Evolutionary conservation across 1,284 basidiomycete genomes (phyloP).

Genomic region (Xerocomus minutiporus): DNA sequence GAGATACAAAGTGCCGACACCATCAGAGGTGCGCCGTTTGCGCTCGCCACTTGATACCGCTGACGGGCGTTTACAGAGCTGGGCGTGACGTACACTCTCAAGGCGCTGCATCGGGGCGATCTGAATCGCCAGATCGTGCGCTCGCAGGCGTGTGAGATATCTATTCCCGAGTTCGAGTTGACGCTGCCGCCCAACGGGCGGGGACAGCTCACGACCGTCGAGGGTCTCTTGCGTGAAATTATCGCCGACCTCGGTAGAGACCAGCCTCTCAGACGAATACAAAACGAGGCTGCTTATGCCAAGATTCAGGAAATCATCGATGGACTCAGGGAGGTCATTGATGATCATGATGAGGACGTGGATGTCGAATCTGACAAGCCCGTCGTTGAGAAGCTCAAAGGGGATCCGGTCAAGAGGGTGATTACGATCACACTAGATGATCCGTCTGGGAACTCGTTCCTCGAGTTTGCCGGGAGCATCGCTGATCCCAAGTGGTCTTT

Average conservation of each 20-base stretch:
- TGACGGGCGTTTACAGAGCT: conserved; percentile 43
- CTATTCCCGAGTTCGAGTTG: conserved; percentile 85
- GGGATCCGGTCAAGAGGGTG: conserved; percentile 48
- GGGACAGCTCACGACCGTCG: conserved; percentile 94
- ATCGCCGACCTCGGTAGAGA: conserved; percentile 79
- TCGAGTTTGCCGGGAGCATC: conserved; percentile 79
- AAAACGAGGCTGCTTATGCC: conserved; percentile 71
- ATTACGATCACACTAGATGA: conserved; percentile 92
- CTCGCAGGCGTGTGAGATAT: conserved; percentile 77
- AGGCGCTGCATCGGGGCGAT: conserved; percentile 72
- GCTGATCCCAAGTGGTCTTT: conserved; percentile 92
- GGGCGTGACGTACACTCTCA: conserved; percentile 76
- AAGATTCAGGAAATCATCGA: conserved; percentile 79
- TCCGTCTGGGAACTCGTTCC: conserved; percentile 92
- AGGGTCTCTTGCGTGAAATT: conserved; percentile 87
- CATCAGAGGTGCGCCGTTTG: conserved; percentile 69
- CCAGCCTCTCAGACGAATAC: conserved; percentile 83
- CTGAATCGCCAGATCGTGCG: conserved; percentile 94
- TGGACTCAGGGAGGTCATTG: conserved; percentile 65
- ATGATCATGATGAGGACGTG: conserved; percentile 47
- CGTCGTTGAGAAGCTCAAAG: conserved; percentile 35
- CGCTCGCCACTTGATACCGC: neutral
- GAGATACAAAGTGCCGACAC: conserved; percentile 91
- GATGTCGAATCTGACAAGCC: conserved; percentile 29
- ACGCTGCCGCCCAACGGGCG: conserved; percentile 80